Conservation (phyloP, 164 flowering plant genomes). For the Piper betle region DNA sequence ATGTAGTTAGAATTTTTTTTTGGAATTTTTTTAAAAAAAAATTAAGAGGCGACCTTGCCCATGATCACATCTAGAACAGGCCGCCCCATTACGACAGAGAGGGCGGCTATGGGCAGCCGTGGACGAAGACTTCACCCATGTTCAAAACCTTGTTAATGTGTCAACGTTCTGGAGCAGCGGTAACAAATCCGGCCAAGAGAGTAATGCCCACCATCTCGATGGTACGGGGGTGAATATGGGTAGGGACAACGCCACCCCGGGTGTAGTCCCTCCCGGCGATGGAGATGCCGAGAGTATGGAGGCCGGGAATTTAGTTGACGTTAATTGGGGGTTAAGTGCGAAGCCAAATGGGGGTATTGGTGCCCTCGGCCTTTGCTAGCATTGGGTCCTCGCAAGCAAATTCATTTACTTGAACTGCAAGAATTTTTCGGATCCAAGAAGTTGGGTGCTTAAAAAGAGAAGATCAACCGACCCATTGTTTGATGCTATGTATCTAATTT, state of each 20-base stretch:
- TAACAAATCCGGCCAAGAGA: not conserved
- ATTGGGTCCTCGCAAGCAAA: slow-evolving; percentile 12
- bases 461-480: too few relatives aligned
- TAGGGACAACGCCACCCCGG: slow-evolving; percentile 14
- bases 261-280: slow-evolving; percentile 14
- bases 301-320: slow-evolving; percentile 10
- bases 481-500: not conserved
- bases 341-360: slow-evolving; percentile 11
- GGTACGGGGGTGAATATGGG: slow-evolving; percentile 18
- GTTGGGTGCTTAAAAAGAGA: not conserved
- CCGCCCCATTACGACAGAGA: too few relatives aligned
- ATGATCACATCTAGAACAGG: too few relatives aligned
- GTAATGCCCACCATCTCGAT: slow-evolving; percentile 9
- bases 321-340: slow-evolving; percentile 7
- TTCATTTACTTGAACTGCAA: slow-evolving; percentile 10
- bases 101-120: too few relatives aligned
- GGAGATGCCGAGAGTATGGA: slow-evolving; percentile 16
- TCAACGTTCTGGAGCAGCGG: not conserved
- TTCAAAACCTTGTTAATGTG: not conserved
- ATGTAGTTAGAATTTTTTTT: too few relatives aligned
- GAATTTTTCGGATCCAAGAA: not conserved
- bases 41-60: too few relatives aligned
- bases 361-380: slow-evolving; percentile 4
- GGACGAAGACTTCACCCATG: slow-evolving; percentile 6
- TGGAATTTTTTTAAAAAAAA: too few relatives aligned